These are phyloP conservation scores for Zymoseptoria tritici DNA, from an alignment of 2,329 filamentous ascomycete species.

Conservation along the genomic window DNA sequence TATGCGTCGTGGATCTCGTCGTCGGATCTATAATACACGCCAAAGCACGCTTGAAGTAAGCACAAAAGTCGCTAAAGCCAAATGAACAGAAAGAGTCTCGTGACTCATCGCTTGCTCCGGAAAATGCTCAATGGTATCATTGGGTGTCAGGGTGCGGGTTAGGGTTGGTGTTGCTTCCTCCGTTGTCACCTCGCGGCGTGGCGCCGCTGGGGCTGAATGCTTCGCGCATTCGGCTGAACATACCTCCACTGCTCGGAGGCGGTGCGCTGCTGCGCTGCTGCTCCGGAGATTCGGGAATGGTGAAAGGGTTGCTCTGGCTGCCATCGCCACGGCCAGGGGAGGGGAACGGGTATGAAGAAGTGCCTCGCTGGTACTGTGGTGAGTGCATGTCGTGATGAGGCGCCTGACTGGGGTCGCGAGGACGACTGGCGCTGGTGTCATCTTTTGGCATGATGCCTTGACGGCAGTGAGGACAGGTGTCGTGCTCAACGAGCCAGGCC, in stretches of 20 bases:
- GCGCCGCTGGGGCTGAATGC: slow-evolving; percentile 16
- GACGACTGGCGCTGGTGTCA: slow-evolving; percentile 12
- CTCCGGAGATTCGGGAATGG: slow-evolving; percentile 14
- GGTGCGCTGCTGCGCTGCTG: slow-evolving; percentile 8
- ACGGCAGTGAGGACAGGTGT: slow-evolving; percentile 82
- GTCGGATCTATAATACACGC: background rate
- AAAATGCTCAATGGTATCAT: background rate
- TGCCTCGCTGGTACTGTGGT: slow-evolving; percentile 16
- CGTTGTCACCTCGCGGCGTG: background rate
- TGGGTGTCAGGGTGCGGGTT: background rate
- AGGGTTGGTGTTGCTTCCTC: background rate
- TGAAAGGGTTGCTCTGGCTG: slow-evolving; percentile 14
- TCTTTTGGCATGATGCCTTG: slow-evolving; percentile 42
- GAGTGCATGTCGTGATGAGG: slow-evolving; percentile 26
- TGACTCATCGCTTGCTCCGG: background rate
- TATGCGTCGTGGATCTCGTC: background rate
- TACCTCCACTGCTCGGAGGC: slow-evolving; percentile 10
- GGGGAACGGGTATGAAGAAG: slow-evolving; percentile 9
- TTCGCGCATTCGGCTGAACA: slow-evolving; percentile 29
- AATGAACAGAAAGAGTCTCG: background rate
- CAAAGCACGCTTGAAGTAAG: background rate
- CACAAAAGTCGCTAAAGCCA: background rate
- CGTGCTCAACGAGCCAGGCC: slow-evolving; percentile 80
- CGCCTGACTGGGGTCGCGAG: slow-evolving; percentile 22
- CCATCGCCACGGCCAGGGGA: slow-evolving; percentile 15